A percentile compares a stretch with the other conserved stretches of the same genome.
Conservation (phyloP, 495 filamentous ascomycete species). For the Mycothermus thermophilus region DNA sequence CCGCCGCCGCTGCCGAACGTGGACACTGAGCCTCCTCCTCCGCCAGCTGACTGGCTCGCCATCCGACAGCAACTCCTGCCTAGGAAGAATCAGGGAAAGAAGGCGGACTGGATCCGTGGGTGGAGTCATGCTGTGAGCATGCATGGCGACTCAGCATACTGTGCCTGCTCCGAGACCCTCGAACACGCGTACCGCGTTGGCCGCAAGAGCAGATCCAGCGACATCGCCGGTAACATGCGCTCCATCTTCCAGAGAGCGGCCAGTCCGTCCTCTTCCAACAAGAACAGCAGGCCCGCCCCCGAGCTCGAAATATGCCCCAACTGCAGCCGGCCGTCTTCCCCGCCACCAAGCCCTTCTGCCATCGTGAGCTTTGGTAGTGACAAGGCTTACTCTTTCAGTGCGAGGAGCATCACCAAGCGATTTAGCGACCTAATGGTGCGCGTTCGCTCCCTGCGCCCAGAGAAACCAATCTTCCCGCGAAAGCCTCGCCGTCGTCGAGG, state of each 20-base stretch:
- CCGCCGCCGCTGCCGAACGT: background rate
- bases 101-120: constrained; percentile 22
- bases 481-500: constrained; percentile 2
- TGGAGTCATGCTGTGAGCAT: constrained; percentile 17
- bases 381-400: background rate
- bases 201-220: constrained; percentile 8
- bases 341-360: background rate
- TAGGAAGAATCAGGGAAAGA: constrained; percentile 15
- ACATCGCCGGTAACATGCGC: constrained; percentile 9
- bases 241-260: constrained; percentile 4
- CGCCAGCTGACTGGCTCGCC: constrained; percentile 13
- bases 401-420: constrained; percentile 3
- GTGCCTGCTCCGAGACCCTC: constrained; percentile 15
- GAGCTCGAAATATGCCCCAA: constrained; percentile 11
- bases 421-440: constrained; percentile 11
- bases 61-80: constrained; percentile 17
- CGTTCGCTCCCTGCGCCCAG: too few species aligned
- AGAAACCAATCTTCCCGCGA: too few species aligned
- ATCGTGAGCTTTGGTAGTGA: background rate
- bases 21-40: background rate
- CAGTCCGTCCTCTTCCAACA: background rate
- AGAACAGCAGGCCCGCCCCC: background rate
- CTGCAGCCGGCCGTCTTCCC: constrained; percentile 12
- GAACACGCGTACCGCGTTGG: background rate
- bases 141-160: constrained; percentile 16